A percentile compares a stretch with the other conserved stretches of the same genome.
phyloP scores from a whole-genome alignment of 225 moss, liverwort and hornwort genomes.

The Physcomitrellopsis africana region DNA sequence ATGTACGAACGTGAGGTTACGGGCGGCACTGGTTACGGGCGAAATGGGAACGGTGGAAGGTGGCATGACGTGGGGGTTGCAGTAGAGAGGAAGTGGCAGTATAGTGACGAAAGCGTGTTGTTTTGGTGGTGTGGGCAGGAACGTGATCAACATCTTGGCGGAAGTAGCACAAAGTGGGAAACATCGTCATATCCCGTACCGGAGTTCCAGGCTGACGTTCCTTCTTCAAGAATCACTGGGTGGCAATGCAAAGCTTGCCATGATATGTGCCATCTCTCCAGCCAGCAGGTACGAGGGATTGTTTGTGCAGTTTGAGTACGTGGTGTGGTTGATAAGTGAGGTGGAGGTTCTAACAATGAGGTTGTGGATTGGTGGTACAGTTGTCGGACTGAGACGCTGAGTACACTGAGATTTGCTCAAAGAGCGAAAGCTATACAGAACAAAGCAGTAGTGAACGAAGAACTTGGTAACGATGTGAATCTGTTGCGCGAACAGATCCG shows the following conservation, averaged over 20 bases:
- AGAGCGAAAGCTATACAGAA: conserved; percentile 91
- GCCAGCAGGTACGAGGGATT: conserved; percentile 65
- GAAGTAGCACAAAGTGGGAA: conserved; percentile 87
- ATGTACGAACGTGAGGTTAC: neutral
- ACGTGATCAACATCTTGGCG: conserved; percentile 89
- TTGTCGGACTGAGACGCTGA: conserved; percentile 80
- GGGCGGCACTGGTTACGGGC: too few relatives aligned
- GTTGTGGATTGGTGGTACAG: conserved; percentile 32
- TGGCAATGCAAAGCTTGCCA: conserved; percentile 89
- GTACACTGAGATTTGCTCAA: conserved; percentile 83
- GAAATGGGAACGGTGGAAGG: too few relatives aligned
- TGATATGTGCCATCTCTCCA: conserved; percentile 93
- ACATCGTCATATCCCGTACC: conserved; percentile 83
- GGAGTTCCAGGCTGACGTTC: conserved; percentile 86
- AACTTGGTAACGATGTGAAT: conserved; percentile 76
- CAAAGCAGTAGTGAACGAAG: conserved; percentile 89
- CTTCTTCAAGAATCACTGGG: conserved; percentile 88
- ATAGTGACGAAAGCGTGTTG: too few relatives aligned
- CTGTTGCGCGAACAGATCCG: conserved; percentile 86
- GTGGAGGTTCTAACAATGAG: too few relatives aligned
- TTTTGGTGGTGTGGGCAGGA: conserved; percentile 39
- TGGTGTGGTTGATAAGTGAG: too few relatives aligned
- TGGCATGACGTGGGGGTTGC: too few relatives aligned
- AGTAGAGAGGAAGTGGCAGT: too few relatives aligned
- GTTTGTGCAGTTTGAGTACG: neutral